These are phyloP conservation scores for Pugionium cornutum DNA, from an alignment of 345 rosid genomes.

Conservation along the genomic window DNA sequence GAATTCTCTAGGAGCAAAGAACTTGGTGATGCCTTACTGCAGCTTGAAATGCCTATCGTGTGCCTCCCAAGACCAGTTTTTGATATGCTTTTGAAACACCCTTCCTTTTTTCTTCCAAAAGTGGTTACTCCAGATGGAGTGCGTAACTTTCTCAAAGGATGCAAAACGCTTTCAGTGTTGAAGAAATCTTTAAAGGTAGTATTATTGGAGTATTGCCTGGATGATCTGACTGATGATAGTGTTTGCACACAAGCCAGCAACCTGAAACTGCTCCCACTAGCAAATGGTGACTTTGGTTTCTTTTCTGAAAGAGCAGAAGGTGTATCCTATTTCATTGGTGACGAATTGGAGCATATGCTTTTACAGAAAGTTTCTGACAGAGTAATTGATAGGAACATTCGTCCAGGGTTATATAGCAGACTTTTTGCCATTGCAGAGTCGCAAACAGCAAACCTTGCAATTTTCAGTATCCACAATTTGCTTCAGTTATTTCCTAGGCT, in stretches of 20 bases:
- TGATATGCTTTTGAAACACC: constrained; percentile 69
- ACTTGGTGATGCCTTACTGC: constrained; percentile 72
- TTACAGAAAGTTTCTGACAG: constrained; percentile 66
- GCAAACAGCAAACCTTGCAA: constrained; percentile 58
- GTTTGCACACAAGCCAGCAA: constrained; percentile 57
- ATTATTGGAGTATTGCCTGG: constrained; percentile 89
- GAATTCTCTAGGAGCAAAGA: constrained; percentile 67
- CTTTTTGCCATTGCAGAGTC: constrained; percentile 71
- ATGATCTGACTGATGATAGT: constrained; percentile 79
- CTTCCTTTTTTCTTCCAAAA: constrained; percentile 60
- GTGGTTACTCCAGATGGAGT: constrained; percentile 86
- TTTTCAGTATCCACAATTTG: constrained; percentile 57
- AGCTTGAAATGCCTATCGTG: constrained; percentile 83
- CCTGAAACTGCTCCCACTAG: constrained; percentile 80
- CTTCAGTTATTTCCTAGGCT: constrained; percentile 68
- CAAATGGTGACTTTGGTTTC: constrained; percentile 76
- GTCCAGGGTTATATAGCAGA: constrained; percentile 55
- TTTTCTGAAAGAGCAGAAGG: constrained; percentile 59
- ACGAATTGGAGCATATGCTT: constrained; percentile 67
- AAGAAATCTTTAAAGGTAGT: constrained; percentile 64
- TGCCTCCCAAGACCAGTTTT: constrained; percentile 67
- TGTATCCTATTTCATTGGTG: constrained; percentile 66
- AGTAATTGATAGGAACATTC: constrained; percentile 69
- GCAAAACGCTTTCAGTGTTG: constrained; percentile 52
- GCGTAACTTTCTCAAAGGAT: constrained; percentile 64